Percentiles rank a stretch among this genome's conserved stretches.
Conservation (phyloP, 352 stramenopile genomes). For the Pythium plurisporium region DNA sequence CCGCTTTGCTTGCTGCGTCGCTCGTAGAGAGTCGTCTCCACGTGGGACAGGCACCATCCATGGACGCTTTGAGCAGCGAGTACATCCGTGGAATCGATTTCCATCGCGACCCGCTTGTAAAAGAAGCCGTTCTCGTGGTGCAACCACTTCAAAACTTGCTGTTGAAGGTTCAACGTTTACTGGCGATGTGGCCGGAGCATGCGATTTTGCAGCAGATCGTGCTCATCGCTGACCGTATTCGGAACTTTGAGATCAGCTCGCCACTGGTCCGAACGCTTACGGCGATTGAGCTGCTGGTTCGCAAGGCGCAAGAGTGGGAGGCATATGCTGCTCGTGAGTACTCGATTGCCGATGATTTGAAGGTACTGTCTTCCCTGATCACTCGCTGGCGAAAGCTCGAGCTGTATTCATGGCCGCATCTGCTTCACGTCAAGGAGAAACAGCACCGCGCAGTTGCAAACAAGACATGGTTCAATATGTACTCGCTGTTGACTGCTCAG, state of each 20-base stretch:
- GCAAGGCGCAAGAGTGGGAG: conserved; percentile 99
- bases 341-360: conserved; percentile 89
- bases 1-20: conserved; percentile 55
- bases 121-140: conserved; percentile 89
- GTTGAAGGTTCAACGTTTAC: conserved; percentile 85
- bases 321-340: conserved; percentile 92
- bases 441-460: conserved; percentile 66
- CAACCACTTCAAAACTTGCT: conserved; percentile 87
- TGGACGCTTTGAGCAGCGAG: conserved; percentile 59
- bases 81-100: conserved; percentile 90
- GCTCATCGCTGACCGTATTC: conserved; percentile 84
- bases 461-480: conserved; percentile 88
- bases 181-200: conserved; percentile 95
- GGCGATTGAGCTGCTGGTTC: conserved; percentile 94
- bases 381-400: conserved; percentile 98
- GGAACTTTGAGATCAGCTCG: conserved; percentile 84
- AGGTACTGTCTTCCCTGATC: conserved; percentile 92
- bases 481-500: conserved; percentile 77
- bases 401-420: conserved; percentile 94
- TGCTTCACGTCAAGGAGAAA: conserved; percentile 90
- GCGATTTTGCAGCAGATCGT: conserved; percentile 95
- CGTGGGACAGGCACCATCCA: conserved; percentile 43
- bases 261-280: conserved; percentile 90
- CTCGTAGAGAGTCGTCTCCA: conserved; percentile 68
- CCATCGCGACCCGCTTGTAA: conserved; percentile 91